Percentiles rank a stretch among this genome's conserved stretches.
These are phyloP conservation scores for Sarcodon aspratus DNA, from an alignment of 768 basidiomycete species.

Conservation along the genomic window DNA sequence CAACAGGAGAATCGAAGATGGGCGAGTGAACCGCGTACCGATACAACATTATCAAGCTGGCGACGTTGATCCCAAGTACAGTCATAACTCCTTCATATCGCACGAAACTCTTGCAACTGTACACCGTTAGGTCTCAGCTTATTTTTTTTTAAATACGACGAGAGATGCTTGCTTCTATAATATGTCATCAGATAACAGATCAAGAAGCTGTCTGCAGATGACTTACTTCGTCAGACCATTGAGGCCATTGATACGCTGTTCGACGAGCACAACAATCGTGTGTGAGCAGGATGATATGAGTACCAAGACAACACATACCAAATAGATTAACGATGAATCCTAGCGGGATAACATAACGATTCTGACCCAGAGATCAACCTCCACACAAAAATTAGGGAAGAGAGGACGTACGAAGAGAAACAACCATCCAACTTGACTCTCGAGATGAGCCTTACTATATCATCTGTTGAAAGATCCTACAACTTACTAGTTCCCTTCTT, in stretches of 20 bases:
- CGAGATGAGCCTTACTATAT: neutral
- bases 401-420: constrained; percentile 22
- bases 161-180: no score
- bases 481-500: constrained; percentile 33
- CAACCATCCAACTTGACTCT: constrained; percentile 19
- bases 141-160: no score
- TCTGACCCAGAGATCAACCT: constrained; percentile 22
- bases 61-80: constrained; percentile 38
- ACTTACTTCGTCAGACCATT: no score
- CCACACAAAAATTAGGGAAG: constrained; percentile 1
- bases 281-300: neutral
- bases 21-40: constrained; percentile 19
- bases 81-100: constrained; percentile 30
- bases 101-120: constrained; percentile 18
- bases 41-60: constrained; percentile 48
- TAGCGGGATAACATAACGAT: constrained; percentile 55
- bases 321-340: constrained; percentile 49
- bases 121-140: no score
- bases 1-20: no score
- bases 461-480: neutral
- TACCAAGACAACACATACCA: constrained; percentile 7
- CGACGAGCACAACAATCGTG: neutral
- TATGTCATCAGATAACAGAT: no score
- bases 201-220: no score
- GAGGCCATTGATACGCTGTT: neutral